phyloP scores from a whole-genome alignment of 2,329 filamentous ascomycete species.

The Chaetomiaceae sp. region DNA sequence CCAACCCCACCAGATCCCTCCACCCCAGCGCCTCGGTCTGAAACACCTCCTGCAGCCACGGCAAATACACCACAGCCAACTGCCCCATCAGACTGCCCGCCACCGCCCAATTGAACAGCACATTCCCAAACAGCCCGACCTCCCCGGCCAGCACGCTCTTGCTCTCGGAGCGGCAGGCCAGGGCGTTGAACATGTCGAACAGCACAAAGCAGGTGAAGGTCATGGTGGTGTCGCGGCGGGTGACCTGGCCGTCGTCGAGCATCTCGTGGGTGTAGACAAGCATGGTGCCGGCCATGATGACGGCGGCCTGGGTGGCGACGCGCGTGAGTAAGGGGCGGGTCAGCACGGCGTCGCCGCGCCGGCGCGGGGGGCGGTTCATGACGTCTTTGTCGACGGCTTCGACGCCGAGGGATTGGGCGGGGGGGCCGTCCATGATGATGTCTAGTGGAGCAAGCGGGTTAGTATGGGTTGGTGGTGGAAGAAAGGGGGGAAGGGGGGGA shows the following conservation, averaged over 20 bases:
- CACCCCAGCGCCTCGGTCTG: slow-evolving; percentile 82
- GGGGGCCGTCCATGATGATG: slow-evolving; percentile 98
- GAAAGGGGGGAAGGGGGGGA: background rate
- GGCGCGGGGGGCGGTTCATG: slow-evolving; percentile 83
- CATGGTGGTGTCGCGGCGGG: slow-evolving; percentile 94
- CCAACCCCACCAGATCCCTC: slow-evolving; percentile 65
- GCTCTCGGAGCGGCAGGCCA: slow-evolving; percentile 83
- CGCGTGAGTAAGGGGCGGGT: slow-evolving; percentile 75
- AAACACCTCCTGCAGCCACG: slow-evolving; percentile 88
- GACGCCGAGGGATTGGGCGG: slow-evolving; percentile 92
- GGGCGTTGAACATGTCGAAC: slow-evolving; percentile 99
- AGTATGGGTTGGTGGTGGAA: background rate
- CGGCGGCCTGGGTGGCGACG: slow-evolving; percentile 76
- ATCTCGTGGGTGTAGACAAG: slow-evolving; percentile 89
- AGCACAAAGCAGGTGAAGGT: slow-evolving; percentile 98
- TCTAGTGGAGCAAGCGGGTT: slow-evolving; percentile 48
- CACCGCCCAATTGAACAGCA: slow-evolving; percentile 95
- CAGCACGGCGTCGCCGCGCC: slow-evolving; percentile 83
- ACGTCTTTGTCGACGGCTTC: slow-evolving; percentile 91
- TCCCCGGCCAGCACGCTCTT: slow-evolving; percentile 88
- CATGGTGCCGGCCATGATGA: slow-evolving; percentile 92
- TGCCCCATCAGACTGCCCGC: slow-evolving; percentile 79
- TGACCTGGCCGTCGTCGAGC: slow-evolving; percentile 73
- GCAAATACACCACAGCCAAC: slow-evolving; percentile 87
- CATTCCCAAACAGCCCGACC: slow-evolving; percentile 75